Base-by-base conservation (phyloP, 805 yeast species). In the Starmerella stigmatis region DNA sequence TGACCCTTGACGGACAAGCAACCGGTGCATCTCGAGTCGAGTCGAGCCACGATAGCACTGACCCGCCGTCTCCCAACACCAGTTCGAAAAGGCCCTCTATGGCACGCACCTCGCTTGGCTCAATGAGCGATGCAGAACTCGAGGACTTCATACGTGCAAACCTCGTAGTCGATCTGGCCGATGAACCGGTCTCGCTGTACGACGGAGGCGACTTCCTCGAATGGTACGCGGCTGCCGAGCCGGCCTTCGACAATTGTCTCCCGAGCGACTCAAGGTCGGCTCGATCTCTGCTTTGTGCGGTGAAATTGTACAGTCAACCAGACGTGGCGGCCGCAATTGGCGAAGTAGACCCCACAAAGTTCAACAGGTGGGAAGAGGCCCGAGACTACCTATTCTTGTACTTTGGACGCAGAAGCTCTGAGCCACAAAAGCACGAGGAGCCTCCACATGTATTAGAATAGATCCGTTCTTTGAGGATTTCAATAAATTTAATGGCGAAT, bases 301-400 rank as follows among this genome's bases (percentile, higher is more conserved):
- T 46, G 15, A 46, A 46, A 19, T 11, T 46, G 4, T 46, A 28
- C 25, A 42, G 49, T 32, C 13, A 2, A 13, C 49, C 49, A 5
- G 20, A 19, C 2, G 31, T 37, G 2, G 46, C 46, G 7, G 43
- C 23, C 4, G n/a, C 31, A 2, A 32, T 44, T 6, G 43, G 30
- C 22, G 43, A 37, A 5, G n/a, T 37, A 10, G 40, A 33, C 5
- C 8, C 21, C 27, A n/a, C 22, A 2, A 10, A n/a, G n/a, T 4
- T 11, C 16, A 15, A 9, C 22, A 13, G 15, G 8, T 21, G 23
- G 27, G 23, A 16, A 12, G 41, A 17, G 3, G 41, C 27, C 21
- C 10, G 12, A 4, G 31, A 27, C 10, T 16, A 11, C 9, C 41
- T 37, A 6, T 6, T 7, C 12, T 22, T 16, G 20, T 37, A 37